phyloP scores from a whole-genome alignment of 2,329 filamentous ascomycete genomes.

The Trichoderma endophyticum region DNA sequence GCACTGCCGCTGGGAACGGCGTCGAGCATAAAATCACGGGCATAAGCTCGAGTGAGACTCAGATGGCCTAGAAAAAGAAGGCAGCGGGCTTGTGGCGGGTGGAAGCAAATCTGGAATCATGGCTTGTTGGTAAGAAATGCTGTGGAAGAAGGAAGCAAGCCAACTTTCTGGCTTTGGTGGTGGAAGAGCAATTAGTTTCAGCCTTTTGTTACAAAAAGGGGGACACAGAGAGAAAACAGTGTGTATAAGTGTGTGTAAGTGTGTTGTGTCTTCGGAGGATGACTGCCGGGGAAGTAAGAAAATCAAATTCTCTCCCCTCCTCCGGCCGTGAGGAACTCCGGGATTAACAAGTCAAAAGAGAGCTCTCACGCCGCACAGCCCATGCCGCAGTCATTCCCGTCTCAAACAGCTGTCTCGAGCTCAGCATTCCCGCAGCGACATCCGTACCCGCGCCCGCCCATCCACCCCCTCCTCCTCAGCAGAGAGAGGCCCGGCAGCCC shows the following conservation, averaged over 20 bases:
- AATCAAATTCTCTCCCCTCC: not conserved
- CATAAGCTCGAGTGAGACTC: slow-evolving; percentile 65
- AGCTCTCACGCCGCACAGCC: slow-evolving; percentile 54
- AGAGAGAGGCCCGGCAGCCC: slow-evolving; percentile 45
- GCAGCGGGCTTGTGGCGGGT: slow-evolving; percentile 37
- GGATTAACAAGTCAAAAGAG: not conserved
- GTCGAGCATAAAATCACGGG: slow-evolving; percentile 64
- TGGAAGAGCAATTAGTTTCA: slow-evolving; percentile 8
- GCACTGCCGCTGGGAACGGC: slow-evolving; percentile 54
- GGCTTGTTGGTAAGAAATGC: slow-evolving; percentile 58
- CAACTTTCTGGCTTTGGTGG: slow-evolving; percentile 39
- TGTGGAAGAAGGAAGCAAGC: slow-evolving; percentile 58
- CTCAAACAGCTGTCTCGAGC: slow-evolving; percentile 55
- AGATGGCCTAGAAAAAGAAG: slow-evolving; percentile 58
- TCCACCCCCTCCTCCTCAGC: slow-evolving; percentile 39
- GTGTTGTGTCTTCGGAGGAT: not conserved
- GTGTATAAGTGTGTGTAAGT: not conserved
- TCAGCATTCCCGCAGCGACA: slow-evolving; percentile 35
- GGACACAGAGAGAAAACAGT: not conserved
- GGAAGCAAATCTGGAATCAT: slow-evolving; percentile 50
- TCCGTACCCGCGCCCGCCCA: slow-evolving; percentile 25
- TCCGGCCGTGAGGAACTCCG: not conserved
- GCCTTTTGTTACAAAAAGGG: not conserved
- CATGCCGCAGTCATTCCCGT: slow-evolving; percentile 49
- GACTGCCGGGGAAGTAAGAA: not conserved